Conservation (phyloP, 148 eudicot species). For the Hydrangea macrophylla region DNA sequence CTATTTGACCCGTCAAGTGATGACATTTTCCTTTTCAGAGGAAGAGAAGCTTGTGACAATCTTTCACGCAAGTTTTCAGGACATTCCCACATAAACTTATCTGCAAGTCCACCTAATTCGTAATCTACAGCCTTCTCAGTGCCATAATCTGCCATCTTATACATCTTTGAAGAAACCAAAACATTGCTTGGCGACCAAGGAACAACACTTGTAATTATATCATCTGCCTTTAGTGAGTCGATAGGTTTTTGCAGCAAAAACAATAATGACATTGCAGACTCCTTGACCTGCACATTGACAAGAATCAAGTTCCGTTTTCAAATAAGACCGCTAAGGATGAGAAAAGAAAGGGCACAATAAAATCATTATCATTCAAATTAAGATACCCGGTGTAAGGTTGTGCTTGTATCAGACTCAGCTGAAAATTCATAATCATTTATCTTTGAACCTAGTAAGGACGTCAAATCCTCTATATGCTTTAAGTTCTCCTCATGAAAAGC, state of each 20-base stretch:
- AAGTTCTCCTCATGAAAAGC: slow-evolving; percentile 46
- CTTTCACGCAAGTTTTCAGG: slow-evolving; percentile 85
- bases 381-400: slow-evolving; percentile 41
- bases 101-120: slow-evolving; percentile 45
- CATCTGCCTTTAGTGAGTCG: slow-evolving; percentile 34
- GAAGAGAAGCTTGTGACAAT: slow-evolving; percentile 60
- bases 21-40: slow-evolving; percentile 66
- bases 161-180: slow-evolving; percentile 51
- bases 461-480: slow-evolving; percentile 55
- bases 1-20: slow-evolving; percentile 60
- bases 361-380: background rate
- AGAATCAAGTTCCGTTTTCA: slow-evolving; percentile 3
- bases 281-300: slow-evolving; percentile 48
- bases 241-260: slow-evolving; percentile 48
- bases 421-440: slow-evolving; percentile 29
- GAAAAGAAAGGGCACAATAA: background rate
- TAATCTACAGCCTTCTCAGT: slow-evolving; percentile 56
- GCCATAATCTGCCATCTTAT: slow-evolving; percentile 47
- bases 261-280: slow-evolving; percentile 47
- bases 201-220: slow-evolving; percentile 27
- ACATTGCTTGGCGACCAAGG: slow-evolving; percentile 27
- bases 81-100: slow-evolving; percentile 83
- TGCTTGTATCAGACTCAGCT: slow-evolving; percentile 26
- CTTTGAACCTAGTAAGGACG: slow-evolving; percentile 52
- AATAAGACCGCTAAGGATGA: background rate